Evolutionary conservation across 192 early-diverging fungal species (phyloP), one percentile per base, ranked within the genome.

Genomic region (Podochytrium sp.): DNA sequence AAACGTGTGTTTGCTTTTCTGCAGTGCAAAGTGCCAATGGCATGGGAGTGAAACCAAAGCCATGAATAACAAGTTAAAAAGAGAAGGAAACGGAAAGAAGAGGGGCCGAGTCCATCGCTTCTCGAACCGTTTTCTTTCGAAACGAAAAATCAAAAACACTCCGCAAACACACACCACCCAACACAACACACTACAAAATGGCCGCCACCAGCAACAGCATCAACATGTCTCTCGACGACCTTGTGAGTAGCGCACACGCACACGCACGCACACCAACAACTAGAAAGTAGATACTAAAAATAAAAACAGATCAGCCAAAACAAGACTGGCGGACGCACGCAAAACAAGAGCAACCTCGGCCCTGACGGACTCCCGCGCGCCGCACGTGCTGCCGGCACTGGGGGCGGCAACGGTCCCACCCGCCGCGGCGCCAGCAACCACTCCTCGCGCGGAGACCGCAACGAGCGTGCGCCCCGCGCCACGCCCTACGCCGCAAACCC

Each of bases 151-250:
- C n/a, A 55, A 35, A 56, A 69, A 32, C n/a, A 29, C 38, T 56
- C 16, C 42, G 34, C 12, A 53, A 56, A 69, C 53, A 25, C 33
- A 55, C 25, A 57, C 16, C 38, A 55, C 32, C 57, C 53, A 43
- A 27, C 23, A 10, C 65, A 51, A 5, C 6, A 34, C 23, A 60
- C 16, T 32, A 4, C 32, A 72, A 61, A 47, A 74, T 64, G 63
- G 66, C 66, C 18, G 65, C 65, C 42, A 65, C 57, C 33, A 14
- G 64, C 10, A 72, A 25, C 30, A 49, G 38, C 51, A 52, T 75
- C 53, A 67, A 65, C 52, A 65, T 75, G 64, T 67, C 64, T 14
- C 74, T 75, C 12, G 74, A 75, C 60, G 74, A 75, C 33, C 52
- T 75, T 33, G 74, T 75, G 35, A 75, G 74, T 68, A 38, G 34